Percentiles rank a stretch among this genome's conserved stretches.
Conservation (phyloP, 225 moss, liverwort and hornwort genomes). For the Pseudisothecium myosuroides region DNA sequence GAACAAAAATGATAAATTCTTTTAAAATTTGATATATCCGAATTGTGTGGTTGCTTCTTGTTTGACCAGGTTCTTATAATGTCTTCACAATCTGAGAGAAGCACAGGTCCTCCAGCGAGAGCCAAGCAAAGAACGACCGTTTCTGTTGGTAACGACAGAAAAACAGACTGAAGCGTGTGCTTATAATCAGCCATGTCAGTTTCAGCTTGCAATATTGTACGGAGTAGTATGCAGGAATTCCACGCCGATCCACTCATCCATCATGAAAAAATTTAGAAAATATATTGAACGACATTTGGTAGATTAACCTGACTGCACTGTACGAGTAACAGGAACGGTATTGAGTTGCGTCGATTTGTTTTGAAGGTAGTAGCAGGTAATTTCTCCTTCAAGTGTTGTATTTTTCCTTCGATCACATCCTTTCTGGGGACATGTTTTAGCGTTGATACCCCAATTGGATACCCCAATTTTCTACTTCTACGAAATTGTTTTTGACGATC, state of each 20-base stretch:
- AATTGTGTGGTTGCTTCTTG: neutral
- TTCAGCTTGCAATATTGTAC: neutral
- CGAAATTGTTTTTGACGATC: neutral
- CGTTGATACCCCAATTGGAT: neutral
- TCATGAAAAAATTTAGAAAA: neutral
- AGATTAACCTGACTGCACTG: slow-evolving; percentile 5
- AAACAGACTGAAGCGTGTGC: slow-evolving; percentile 9
- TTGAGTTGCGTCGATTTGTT: slow-evolving; percentile 25
- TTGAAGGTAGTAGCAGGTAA: slow-evolving; percentile 7
- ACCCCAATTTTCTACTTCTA: neutral
- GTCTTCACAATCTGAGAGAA: slow-evolving; percentile 46
- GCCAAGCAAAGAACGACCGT: slow-evolving; percentile 11
- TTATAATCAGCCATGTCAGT: neutral
- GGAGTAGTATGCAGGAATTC: neutral
- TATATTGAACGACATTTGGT: neutral
- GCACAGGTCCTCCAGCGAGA: slow-evolving; percentile 25
- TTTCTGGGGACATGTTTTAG: neutral
- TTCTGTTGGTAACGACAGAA: neutral
- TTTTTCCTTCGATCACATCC: neutral
- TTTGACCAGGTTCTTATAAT: slow-evolving; percentile 35
- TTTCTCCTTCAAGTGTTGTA: neutral
- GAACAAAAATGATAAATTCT: neutral
- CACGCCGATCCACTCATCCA: neutral
- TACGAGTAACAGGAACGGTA: slow-evolving; percentile 11
- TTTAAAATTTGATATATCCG: neutral